A percentile compares a stretch with the other conserved stretches of the same genome.
phyloP scores from a whole-genome alignment of 495 filamentous ascomycete genomes.

The Penicillium pancosmium region DNA sequence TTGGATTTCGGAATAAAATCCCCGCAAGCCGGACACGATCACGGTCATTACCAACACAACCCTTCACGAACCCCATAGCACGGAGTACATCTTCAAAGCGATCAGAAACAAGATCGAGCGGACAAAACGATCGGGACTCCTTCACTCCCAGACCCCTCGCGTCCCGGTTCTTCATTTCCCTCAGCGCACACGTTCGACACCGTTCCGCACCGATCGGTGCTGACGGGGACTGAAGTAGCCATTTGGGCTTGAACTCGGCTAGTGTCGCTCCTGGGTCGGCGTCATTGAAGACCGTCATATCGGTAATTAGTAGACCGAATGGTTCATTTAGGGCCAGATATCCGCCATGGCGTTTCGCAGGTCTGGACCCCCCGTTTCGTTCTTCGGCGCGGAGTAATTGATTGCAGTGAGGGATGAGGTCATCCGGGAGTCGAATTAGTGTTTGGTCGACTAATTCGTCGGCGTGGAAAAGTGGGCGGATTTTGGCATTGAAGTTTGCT shows the following conservation, averaged over 20 bases:
- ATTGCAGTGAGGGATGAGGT: constrained; percentile 54
- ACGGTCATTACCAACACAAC: constrained; percentile 41
- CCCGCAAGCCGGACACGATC: constrained; percentile 31
- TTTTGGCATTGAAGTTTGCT: constrained; percentile 57
- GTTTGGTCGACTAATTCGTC: constrained; percentile 63
- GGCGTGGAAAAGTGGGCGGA: constrained; percentile 59
- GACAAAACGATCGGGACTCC: constrained; percentile 53
- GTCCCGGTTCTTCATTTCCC: constrained; percentile 57
- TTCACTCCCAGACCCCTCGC: constrained; percentile 20
- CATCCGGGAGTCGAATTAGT: constrained; percentile 54
- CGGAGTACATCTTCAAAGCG: constrained; percentile 41
- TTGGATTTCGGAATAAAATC: constrained; percentile 40
- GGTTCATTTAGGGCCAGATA: constrained; percentile 60
- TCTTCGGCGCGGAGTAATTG: constrained; percentile 46
- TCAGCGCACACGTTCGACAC: constrained; percentile 85
- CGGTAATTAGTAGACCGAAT: constrained; percentile 73
- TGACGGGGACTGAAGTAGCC: constrained; percentile 81
- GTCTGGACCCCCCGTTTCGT: constrained; percentile 31
- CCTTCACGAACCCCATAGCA: constrained; percentile 39
- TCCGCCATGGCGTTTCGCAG: constrained; percentile 54
- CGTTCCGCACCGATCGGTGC: constrained; percentile 66
- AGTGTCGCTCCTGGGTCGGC: constrained; percentile 41
- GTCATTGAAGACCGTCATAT: constrained; percentile 67
- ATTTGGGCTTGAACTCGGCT: constrained; percentile 93
- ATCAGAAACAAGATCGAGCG: constrained; percentile 56